Percentiles rank a stretch among this genome's conserved stretches.
Conservation (phyloP, 2,329 filamentous ascomycete genomes). For the Xenoacremonium recifei region DNA sequence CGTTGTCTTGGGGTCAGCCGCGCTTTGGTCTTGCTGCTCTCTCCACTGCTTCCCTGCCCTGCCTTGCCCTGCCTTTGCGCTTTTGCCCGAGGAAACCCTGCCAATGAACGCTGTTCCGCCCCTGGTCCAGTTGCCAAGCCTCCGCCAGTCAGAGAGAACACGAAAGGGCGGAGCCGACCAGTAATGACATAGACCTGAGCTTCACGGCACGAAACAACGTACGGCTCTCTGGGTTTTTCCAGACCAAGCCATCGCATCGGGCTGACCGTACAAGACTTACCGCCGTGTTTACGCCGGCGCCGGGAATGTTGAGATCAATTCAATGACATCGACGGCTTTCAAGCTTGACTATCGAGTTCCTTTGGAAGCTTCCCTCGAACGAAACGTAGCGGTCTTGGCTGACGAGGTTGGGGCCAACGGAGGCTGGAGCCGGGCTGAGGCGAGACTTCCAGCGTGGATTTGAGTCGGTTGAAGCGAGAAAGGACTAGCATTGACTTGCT, state of each 20-base stretch:
- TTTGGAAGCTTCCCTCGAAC: neutral
- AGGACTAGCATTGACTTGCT: neutral
- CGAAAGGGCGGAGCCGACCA: constrained; percentile 9
- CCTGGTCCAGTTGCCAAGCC: constrained; percentile 3
- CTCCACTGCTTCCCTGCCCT: neutral
- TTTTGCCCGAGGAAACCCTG: neutral
- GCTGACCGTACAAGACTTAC: neutral
- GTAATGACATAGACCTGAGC: constrained; percentile 2
- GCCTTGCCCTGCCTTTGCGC: neutral
- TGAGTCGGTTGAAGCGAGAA: neutral
- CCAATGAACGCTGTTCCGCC: constrained; percentile 4
- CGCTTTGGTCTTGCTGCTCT: neutral
- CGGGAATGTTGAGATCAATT: neutral
- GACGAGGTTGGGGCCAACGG: neutral
- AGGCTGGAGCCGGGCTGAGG: neutral
- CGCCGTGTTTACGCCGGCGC: neutral
- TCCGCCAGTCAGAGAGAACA: constrained; percentile 8
- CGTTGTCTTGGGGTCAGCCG: neutral
- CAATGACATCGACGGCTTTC: neutral
- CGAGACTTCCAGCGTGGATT: neutral
- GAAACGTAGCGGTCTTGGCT: neutral
- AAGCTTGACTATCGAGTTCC: neutral
- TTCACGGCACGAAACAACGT: neutral
- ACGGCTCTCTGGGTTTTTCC: constrained; percentile 2
- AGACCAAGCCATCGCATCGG: neutral